Base-by-base conservation (phyloP, 73 alveolate species). In the Tetrahymena thermophila region DNA sequence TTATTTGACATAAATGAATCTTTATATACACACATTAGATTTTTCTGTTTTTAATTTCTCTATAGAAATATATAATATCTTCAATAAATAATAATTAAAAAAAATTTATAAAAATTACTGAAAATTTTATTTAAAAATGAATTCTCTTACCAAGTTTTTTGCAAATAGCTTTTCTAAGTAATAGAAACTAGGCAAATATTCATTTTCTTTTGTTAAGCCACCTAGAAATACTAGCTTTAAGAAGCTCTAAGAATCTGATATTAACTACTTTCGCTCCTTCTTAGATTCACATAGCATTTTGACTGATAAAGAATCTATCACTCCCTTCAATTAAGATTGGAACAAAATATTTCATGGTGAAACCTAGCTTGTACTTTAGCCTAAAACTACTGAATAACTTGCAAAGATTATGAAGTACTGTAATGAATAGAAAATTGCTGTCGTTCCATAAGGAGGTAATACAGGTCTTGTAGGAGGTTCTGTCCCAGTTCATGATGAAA, bases 391-490 rank as follows among this genome's bases (percentile, higher is more conserved):
- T 17, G 97, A 94, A 35, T 96, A 98, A 94, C 97, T 97, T 14
- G 37, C 96, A 21, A 40, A 95, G 6, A 38, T 98, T 35, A 94
- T 98, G 84, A 56, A 85, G 43, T 97, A 96, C 95, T 98, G 99
- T 96, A 96, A 97, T 94, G 96, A 98, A 10, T 56, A 96, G 55
- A 94, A 56, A 38, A 28, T 98, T 15, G 98, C 98, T 8, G 98
- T 98, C 14, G 98, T 96, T 16, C 99, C 99, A 19, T 96, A 98
- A 96, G 99, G 99, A 11, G 99, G 99, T 10, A 98, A 98, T 94
- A 98, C 99, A 56, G 99, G 99, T 21, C 97, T 97, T 4, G 99
- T 98, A 2, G 99, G 99, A 23, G 99, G 99, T 35, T 85, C 97
- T 55, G 94, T 85, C 21, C 99, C 99, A 25, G 95, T 98, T n/a